A percentile compares a stretch with the other conserved stretches of the same genome.
These are phyloP conservation scores for Acanthamoeba pearcei DNA, from an alignment of 208 protist species.

Conservation along the genomic window DNA sequence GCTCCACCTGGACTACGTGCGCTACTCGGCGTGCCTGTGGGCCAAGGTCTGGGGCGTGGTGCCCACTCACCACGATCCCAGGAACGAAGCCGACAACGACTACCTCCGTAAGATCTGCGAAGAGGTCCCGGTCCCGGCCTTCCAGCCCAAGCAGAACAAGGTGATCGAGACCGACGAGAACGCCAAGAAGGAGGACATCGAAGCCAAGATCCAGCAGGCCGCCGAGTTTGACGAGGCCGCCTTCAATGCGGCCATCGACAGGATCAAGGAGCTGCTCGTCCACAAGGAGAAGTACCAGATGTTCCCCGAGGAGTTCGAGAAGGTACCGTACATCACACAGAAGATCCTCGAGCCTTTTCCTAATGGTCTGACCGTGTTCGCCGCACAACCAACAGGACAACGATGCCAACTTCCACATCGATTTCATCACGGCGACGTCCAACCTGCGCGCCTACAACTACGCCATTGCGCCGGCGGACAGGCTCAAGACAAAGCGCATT, in stretches of 20 bases:
- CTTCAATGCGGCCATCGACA: constrained; percentile 32
- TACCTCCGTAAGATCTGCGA: constrained; percentile 39
- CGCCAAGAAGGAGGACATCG: constrained; percentile 77
- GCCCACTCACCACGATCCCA: constrained; percentile 23
- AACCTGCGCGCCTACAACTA: constrained; percentile 92
- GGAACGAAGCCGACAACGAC: constrained; percentile 29
- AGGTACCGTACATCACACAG: constrained; percentile 34
- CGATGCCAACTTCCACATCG: constrained; percentile 86
- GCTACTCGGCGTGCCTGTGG: constrained; percentile 90
- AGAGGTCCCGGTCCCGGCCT: constrained; percentile 50
- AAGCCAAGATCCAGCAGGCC: neutral
- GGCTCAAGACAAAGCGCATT: constrained; percentile 89
- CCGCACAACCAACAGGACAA: constrained; percentile 80
- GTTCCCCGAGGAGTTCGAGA: constrained; percentile 79
- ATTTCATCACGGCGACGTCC: constrained; percentile 87
- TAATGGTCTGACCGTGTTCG: neutral
- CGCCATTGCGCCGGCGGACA: constrained; percentile 92
- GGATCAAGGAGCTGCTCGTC: neutral
- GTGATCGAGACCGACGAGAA: constrained; percentile 91
- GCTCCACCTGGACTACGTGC: constrained; percentile 89
- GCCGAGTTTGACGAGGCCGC: constrained; percentile 51
- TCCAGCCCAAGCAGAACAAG: constrained; percentile 69
- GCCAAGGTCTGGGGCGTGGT: constrained; percentile 78
- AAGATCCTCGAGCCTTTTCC: neutral
- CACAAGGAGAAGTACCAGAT: constrained; percentile 3